phyloP scores from a whole-genome alignment of 805 yeast species.

The Candida boidinii region DNA sequence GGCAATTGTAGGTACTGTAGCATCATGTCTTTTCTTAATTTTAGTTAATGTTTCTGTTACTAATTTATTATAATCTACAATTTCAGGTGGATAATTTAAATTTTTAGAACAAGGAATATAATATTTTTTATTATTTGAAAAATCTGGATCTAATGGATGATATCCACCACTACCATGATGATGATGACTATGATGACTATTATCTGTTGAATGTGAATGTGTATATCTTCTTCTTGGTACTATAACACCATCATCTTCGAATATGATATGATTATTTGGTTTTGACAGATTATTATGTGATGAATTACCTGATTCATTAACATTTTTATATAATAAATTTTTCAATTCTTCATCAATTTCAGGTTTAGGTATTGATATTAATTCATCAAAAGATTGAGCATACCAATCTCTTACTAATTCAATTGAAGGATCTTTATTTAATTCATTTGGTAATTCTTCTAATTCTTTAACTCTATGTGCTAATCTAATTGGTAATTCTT shows the following conservation, averaged over 20 bases:
- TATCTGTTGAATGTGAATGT: slow-evolving; percentile 9
- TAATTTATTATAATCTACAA: slow-evolving; percentile 56
- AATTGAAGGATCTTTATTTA: slow-evolving; percentile 67
- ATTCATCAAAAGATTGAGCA: slow-evolving; percentile 81
- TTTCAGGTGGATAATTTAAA: slow-evolving; percentile 64
- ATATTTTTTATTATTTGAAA: slow-evolving; percentile 32
- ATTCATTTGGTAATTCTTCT: slow-evolving; percentile 70
- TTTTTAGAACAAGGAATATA: slow-evolving; percentile 44
- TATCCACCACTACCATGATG: slow-evolving; percentile 1
- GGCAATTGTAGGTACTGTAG: slow-evolving; percentile 87
- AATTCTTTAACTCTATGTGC: slow-evolving; percentile 82
- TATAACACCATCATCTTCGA: slow-evolving; percentile 42
- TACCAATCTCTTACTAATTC: slow-evolving; percentile 79
- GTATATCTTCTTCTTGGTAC: slow-evolving; percentile 14
- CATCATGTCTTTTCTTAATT: slow-evolving; percentile 82
- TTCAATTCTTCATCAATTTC: slow-evolving; percentile 33
- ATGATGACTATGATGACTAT: slow-evolving; percentile 6
- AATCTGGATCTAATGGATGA: slow-evolving; percentile 4
- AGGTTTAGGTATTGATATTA: slow-evolving; percentile 59
- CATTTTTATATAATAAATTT: slow-evolving; percentile 23
- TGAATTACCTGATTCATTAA: too few species aligned
- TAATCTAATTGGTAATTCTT: slow-evolving; percentile 79
- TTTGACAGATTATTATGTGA: slow-evolving; percentile 5
- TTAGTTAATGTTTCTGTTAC: slow-evolving; percentile 60
- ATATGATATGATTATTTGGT: slow-evolving; percentile 12